Evolutionary conservation across 306 rosid genomes (phyloP), one percentile per base, ranked within the genome.

Genomic region (Prunus mume): DNA sequence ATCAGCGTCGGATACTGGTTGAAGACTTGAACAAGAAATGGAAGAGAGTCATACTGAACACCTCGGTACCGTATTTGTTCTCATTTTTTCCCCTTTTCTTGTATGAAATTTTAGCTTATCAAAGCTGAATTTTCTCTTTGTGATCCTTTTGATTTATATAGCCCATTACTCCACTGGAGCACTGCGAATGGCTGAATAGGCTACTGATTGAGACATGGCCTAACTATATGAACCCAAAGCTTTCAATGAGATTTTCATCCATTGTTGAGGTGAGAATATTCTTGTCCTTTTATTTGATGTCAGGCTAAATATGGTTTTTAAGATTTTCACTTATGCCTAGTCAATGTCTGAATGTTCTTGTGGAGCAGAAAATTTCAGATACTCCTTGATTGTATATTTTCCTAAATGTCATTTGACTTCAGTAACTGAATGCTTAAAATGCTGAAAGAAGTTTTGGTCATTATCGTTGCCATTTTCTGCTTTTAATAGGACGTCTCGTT

Each of bases 131-230:
- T 76, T 27, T 52, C 24, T 55, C 17, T 52, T 65, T 65, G 32
- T 46, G 10, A 49, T 57, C 69, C 13, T 57, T 41, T 82, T 25
- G 41, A 19, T 82, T 56, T 86, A 12, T 83, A 11, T 80, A 91
- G 99, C 92, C 93, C 38, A 81, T 84, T 46, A 92, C 99, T 32
- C 93, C 99, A 51, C 75, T 96, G 86, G 99, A 96, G 88, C 99
- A 87, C 56, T 92, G 97, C 71, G 97, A 96, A 79, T 96, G 99
- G 99, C 75, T 96, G 76, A 96, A 96, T 82, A 89, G 81, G 79
- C 81, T 96, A 80, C 72, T 96, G 85, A 85, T 79, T 32, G 97
- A 96, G 87, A 49, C 91, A 75, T 96, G 99, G 99, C 82, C 93
- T 30, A 84, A 80, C 81, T 83, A 74, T 69, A 79, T 91, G 62